A percentile compares a stretch with the other conserved stretches of the same genome.
Conservation (phyloP, 495 filamentous ascomycete species). For the Bryoglossum gracile region DNA sequence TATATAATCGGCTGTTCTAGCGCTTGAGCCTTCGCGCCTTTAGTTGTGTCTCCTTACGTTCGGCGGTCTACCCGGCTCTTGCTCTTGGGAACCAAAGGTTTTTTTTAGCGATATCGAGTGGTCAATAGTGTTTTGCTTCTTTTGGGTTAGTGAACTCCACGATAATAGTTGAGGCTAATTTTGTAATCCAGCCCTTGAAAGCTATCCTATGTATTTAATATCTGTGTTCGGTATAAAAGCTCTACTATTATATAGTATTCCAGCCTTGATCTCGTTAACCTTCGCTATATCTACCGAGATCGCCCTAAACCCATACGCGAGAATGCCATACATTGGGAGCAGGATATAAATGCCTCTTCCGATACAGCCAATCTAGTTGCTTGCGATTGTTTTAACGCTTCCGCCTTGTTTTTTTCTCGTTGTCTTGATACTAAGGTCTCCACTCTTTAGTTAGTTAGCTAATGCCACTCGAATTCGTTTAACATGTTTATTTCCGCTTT, state of each 20-base stretch:
- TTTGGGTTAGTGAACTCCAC: not conserved
- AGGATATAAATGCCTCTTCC: not conserved
- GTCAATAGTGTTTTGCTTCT: too few relatives aligned
- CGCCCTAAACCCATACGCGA: not conserved
- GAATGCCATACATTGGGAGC: constrained; percentile 6
- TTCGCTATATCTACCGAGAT: constrained; percentile 5
- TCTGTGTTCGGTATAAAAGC: constrained; percentile 5
- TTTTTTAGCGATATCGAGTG: too few relatives aligned
- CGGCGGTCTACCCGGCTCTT: not conserved
- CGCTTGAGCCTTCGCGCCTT: not conserved
- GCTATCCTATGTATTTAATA: constrained; percentile 13
- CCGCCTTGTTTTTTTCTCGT: not conserved
- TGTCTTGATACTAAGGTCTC: constrained; percentile 12
- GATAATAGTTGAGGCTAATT: not conserved
- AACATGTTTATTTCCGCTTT: constrained; percentile 12
- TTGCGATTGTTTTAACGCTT: constrained; percentile 3
- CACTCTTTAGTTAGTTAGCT: constrained; percentile 10
- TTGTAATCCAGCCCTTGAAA: not conserved
- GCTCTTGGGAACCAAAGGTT: too few relatives aligned
- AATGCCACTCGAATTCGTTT: constrained; percentile 1
- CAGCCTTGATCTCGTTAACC: constrained; percentile 3
- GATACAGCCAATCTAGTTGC: not conserved
- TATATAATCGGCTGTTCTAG: not conserved
- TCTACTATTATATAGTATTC: constrained; percentile 8
- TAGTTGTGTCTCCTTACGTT: not conserved